Base-by-base conservation (phyloP, 352 stramenopile genomes). In the Phytophthora cajani region DNA sequence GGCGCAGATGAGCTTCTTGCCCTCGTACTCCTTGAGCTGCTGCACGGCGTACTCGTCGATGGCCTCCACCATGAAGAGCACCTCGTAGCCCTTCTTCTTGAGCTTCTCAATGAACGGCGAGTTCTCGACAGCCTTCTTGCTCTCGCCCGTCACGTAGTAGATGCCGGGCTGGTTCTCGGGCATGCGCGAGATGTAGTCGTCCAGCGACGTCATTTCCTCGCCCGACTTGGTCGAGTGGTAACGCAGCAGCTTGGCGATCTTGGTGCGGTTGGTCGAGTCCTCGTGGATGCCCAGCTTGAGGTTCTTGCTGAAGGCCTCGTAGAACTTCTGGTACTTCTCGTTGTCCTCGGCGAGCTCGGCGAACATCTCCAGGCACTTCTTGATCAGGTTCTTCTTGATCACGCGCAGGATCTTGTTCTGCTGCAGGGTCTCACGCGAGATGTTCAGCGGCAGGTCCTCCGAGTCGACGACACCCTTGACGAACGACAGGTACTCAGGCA, bases 401-500 rank as follows among this genome's bases (percentile, higher is more conserved):
- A 99, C 98, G 65, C 95, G 91, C 59, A 99, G 85, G 79, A 99
- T 99, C 92, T 99, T 99, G 96, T 99, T 99, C 85, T 99, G 98
- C 88, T 99, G 98, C 51, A 99, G 92, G 44, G 97, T 99, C 82
- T 99, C 98, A 94, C 98, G 97, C 62, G 98, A 99, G 80, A 99
- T 99, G 92, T 99, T 99, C 14, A 99, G 88, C 44, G 98, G 98
- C 72, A 99, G 82, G 87, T 99, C 98, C 81, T 99, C 98, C 63
- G 92, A 99, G 82, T 99, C 98, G n/a, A 99, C 98, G 58, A 99
- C 96, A 86, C 98, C 98, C 91, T 99, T 99, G 64, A 99, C 89
- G 79, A 99, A 99, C 67, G 89, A 93, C 51, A 99, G 87, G 90
- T 98, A 99, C 84, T 99, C 97, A 30, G 98, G 98, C 98, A 99